Percentiles rank a stretch among this genome's conserved stretches.
Evolutionary conservation across 805 yeast species (phyloP).

Genomic region (Saccharomyces mikatae): DNA sequence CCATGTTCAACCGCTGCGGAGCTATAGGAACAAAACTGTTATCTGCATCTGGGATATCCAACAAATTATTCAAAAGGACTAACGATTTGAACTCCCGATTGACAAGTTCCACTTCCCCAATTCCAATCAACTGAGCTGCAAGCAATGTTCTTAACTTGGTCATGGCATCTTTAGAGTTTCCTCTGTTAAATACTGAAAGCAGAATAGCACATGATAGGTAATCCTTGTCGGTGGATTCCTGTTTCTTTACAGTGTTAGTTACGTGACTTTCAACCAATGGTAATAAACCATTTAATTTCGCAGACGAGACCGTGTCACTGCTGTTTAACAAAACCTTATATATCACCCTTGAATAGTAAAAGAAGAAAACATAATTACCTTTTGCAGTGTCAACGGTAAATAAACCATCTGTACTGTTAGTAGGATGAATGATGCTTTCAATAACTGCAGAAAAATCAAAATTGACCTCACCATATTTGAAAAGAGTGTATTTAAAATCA

Average conservation of each 20-base stretch:
- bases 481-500: slow-evolving; percentile 15
- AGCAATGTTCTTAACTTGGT: slow-evolving; percentile 50
- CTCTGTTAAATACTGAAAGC: slow-evolving; percentile 29
- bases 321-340: slow-evolving; percentile 26
- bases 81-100: slow-evolving; percentile 40
- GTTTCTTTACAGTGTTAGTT: slow-evolving; percentile 26
- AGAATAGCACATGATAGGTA: slow-evolving; percentile 29
- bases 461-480: slow-evolving; percentile 5
- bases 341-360: slow-evolving; percentile 33
- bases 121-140: slow-evolving; percentile 60
- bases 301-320: slow-evolving; percentile 24
- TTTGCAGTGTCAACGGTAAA: neutral
- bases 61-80: slow-evolving; percentile 39
- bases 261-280: slow-evolving; percentile 28
- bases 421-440: neutral
- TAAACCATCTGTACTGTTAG: neutral
- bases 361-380: slow-evolving; percentile 6
- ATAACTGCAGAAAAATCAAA: neutral
- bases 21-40: slow-evolving; percentile 42
- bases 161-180: slow-evolving; percentile 32
- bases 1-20: slow-evolving; percentile 56
- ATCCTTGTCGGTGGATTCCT: slow-evolving; percentile 29
- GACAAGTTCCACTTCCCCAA: slow-evolving; percentile 36
- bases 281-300: slow-evolving; percentile 19
- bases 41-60: slow-evolving; percentile 18